Percentiles rank a stretch among this genome's conserved stretches.
These are phyloP conservation scores for Cladosporium oxysporum DNA, from an alignment of 2,329 filamentous ascomycete species.

Conservation along the genomic window DNA sequence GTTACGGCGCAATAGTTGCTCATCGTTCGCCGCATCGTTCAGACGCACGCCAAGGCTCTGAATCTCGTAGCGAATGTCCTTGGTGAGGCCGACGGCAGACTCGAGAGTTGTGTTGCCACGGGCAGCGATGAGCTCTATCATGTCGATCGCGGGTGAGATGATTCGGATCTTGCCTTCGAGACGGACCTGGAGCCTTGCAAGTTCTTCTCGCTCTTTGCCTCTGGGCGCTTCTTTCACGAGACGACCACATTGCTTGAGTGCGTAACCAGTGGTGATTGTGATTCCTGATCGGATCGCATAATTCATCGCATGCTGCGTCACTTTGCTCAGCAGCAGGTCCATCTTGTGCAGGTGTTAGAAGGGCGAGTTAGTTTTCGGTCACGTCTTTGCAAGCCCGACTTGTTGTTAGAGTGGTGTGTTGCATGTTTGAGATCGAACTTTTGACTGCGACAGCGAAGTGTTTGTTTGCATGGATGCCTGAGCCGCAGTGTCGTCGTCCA, in stretches of 20 bases:
- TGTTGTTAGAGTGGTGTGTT: neutral
- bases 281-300: slow-evolving; percentile 89
- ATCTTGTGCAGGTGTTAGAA: slow-evolving; percentile 51
- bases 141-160: slow-evolving; percentile 84
- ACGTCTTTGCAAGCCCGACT: neutral
- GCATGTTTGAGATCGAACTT: neutral
- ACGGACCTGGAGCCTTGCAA: slow-evolving; percentile 69
- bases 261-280: slow-evolving; percentile 76
- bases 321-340: slow-evolving; percentile 68
- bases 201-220: slow-evolving; percentile 67
- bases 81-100: slow-evolving; percentile 80
- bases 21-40: slow-evolving; percentile 66
- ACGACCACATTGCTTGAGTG: slow-evolving; percentile 77
- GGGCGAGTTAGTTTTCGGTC: neutral
- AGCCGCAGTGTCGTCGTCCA: slow-evolving; percentile 6
- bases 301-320: slow-evolving; percentile 81
- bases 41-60: slow-evolving; percentile 75
- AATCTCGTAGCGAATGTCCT: slow-evolving; percentile 80
- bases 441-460: neutral
- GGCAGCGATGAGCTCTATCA: slow-evolving; percentile 84
- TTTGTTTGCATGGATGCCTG: slow-evolving; percentile 17
- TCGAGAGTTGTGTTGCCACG: slow-evolving; percentile 80
- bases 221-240: slow-evolving; percentile 76
- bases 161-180: slow-evolving; percentile 90
- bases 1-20: slow-evolving; percentile 54